Percentiles rank a stretch among this genome's conserved stretches.
phyloP scores from a whole-genome alignment of 2,329 filamentous ascomycete species.

The Macrophomina pseudophaseolina region DNA sequence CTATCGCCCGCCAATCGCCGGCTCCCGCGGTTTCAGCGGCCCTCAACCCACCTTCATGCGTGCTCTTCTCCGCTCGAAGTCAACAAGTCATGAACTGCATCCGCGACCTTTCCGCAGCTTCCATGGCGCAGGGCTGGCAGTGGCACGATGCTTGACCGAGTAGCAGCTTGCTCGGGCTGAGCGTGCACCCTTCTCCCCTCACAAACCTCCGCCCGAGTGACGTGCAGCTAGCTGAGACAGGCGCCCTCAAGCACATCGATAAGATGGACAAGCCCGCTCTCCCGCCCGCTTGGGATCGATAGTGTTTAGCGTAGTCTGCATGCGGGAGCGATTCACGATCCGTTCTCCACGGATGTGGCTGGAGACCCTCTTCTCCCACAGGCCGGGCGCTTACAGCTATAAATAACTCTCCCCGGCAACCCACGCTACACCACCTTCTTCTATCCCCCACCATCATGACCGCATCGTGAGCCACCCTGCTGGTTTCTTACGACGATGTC shows the following conservation, averaged over 20 bases:
- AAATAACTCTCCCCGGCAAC: neutral
- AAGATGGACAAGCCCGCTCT: conserved; percentile 18
- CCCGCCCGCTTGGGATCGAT: conserved; percentile 17
- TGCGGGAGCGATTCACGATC: conserved; percentile 24
- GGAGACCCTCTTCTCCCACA: neutral
- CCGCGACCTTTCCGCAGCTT: neutral
- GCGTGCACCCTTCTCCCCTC: neutral
- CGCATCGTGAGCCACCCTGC: conserved; percentile 14
- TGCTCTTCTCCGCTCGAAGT: neutral
- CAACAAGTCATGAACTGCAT: neutral
- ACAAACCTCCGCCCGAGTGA: conserved; percentile 14
- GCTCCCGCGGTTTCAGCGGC: conserved; percentile 4
- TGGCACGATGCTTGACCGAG: neutral
- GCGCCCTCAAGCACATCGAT: conserved; percentile 10
- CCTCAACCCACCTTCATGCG: neutral
- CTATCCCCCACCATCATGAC: conserved; percentile 6
- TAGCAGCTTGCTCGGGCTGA: neutral
- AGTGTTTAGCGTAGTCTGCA: conserved; percentile 23
- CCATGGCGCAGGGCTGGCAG: neutral
- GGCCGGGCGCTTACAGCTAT: conserved; percentile 7
- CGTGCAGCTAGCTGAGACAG: conserved; percentile 19
- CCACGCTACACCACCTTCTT: conserved; percentile 2
- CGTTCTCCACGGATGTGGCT: conserved; percentile 25
- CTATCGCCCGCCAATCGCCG: neutral
- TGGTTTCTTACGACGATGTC: conserved; percentile 6